Evolutionary conservation across 345 rosid genomes (phyloP).

Genomic region (Pelargonium nanum): DNA sequence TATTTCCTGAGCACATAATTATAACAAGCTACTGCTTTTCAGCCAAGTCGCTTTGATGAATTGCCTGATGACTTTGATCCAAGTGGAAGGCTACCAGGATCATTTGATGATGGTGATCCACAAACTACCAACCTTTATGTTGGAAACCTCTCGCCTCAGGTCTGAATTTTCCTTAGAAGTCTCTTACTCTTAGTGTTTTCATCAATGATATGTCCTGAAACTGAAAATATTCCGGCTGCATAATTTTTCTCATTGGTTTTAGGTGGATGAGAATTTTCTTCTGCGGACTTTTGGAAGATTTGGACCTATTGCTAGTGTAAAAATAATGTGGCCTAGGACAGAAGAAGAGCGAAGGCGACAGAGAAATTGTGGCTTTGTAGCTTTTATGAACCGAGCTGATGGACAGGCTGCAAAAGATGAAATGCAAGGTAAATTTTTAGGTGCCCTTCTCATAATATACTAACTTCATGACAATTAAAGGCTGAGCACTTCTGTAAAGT

Average conservation of each 20-base stretch:
- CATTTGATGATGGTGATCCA: constrained; percentile 98
- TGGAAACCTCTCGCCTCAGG: constrained; percentile 94
- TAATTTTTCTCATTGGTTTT: constrained; percentile 5
- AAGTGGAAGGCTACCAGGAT: constrained; percentile 88
- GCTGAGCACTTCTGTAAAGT: neutral
- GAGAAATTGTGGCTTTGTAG: constrained; percentile 95
- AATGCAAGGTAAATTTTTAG: constrained; percentile 72
- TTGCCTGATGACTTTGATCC: constrained; percentile 98
- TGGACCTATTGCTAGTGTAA: constrained; percentile 99
- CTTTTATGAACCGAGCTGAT: constrained; percentile 95
- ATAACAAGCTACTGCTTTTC: constrained; percentile 19
- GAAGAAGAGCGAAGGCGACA: constrained; percentile 91
- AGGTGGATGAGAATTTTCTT: constrained; percentile 99
- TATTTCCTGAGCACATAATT: neutral
- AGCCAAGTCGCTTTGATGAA: constrained; percentile 96
- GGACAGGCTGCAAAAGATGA: constrained; percentile 99
- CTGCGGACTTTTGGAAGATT: constrained; percentile 97
- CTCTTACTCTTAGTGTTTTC: neutral
- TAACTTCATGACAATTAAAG: neutral
- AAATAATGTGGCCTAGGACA: constrained; percentile 99
- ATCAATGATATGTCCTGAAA: neutral
- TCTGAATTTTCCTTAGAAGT: constrained; percentile 13
- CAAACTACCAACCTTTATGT: constrained; percentile 97
- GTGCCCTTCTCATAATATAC: neutral
- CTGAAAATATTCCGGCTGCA: neutral